Evolutionary conservation across 148 eudicot species (phyloP).

Genomic region (Agrostemma githago): DNA sequence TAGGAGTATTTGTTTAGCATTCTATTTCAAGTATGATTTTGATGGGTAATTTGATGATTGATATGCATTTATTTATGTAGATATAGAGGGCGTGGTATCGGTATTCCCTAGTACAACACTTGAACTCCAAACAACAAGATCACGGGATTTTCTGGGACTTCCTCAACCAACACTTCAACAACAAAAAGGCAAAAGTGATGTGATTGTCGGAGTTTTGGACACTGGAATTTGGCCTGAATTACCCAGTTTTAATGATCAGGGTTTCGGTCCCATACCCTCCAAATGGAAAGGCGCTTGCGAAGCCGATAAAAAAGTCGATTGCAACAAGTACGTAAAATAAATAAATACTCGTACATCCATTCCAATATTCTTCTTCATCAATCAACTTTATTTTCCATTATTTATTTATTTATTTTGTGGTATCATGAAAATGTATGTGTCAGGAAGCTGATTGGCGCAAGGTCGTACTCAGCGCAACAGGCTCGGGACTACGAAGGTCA

Average conservation of each 20-base stretch:
- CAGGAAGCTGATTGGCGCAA: slow-evolving; percentile 13
- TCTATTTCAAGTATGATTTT: too few relatives aligned
- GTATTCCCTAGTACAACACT: slow-evolving; percentile 16
- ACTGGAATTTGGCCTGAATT: slow-evolving; percentile 60
- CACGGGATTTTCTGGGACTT: slow-evolving; percentile 64
- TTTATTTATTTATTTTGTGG: too few relatives aligned
- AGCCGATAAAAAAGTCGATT: slow-evolving; percentile 36
- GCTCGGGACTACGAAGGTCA: slow-evolving; percentile 18
- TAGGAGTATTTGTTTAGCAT: too few relatives aligned
- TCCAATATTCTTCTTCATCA: too few relatives aligned
- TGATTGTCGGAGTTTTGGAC: slow-evolving; percentile 43
- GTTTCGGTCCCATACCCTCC: slow-evolving; percentile 38
- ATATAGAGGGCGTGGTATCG: neutral
- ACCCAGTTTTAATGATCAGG: slow-evolving; percentile 40
- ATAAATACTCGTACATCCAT: too few relatives aligned
- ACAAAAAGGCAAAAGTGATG: slow-evolving; percentile 19
- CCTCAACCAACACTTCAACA: neutral
- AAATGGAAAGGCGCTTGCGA: slow-evolving; percentile 58
- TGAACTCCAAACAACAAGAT: slow-evolving; percentile 50
- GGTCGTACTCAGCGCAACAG: neutral
- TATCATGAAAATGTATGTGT: neutral
- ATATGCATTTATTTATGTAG: neutral
- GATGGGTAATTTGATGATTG: too few relatives aligned
- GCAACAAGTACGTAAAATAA: slow-evolving; percentile 53
- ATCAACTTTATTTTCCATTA: too few relatives aligned